These are phyloP conservation scores for Clarkia xantiana DNA, from an alignment of 345 rosid species.

Conservation along the genomic window DNA sequence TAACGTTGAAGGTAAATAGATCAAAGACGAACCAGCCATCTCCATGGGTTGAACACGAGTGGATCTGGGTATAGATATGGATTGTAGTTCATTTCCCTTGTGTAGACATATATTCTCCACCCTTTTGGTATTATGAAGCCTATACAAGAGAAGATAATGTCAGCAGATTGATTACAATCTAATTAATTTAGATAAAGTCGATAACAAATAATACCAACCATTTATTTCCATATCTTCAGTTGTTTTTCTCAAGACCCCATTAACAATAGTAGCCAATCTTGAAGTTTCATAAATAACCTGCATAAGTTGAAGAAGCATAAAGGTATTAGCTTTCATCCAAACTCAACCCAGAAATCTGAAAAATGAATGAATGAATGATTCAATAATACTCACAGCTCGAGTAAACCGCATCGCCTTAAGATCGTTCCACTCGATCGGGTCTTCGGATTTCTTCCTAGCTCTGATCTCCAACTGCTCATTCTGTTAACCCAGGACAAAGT, in stretches of 20 bases:
- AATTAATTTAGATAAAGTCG: not conserved
- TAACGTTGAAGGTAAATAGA: not conserved
- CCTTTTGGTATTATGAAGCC: conserved; percentile 77
- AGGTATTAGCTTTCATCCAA: not conserved
- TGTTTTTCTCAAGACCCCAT: conserved; percentile 72
- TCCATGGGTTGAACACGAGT: conserved; percentile 76
- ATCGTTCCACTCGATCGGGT: conserved; percentile 34
- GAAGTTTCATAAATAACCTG: conserved; percentile 72
- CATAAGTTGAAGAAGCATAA: not conserved
- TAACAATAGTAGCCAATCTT: conserved; percentile 71
- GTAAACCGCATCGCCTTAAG: conserved; percentile 50
- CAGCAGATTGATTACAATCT: not conserved
- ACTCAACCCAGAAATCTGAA: not conserved
- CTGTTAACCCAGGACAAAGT: conserved; percentile 13
- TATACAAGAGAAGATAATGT: conserved; percentile 13
- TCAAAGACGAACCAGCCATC: conserved; percentile 56
- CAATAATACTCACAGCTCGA: conserved; percentile 30
- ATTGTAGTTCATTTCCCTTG: conserved; percentile 73
- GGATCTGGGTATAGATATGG: conserved; percentile 54
- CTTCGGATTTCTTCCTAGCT: conserved; percentile 24
- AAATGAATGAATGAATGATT: conserved; percentile 4
- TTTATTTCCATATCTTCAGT: conserved; percentile 63
- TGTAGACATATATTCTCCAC: conserved; percentile 88
- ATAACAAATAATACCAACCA: conserved; percentile 20
- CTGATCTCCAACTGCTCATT: conserved; percentile 40